phyloP scores from a whole-genome alignment of 2,329 filamentous ascomycete species.

The Corynespora cassiicola region DNA sequence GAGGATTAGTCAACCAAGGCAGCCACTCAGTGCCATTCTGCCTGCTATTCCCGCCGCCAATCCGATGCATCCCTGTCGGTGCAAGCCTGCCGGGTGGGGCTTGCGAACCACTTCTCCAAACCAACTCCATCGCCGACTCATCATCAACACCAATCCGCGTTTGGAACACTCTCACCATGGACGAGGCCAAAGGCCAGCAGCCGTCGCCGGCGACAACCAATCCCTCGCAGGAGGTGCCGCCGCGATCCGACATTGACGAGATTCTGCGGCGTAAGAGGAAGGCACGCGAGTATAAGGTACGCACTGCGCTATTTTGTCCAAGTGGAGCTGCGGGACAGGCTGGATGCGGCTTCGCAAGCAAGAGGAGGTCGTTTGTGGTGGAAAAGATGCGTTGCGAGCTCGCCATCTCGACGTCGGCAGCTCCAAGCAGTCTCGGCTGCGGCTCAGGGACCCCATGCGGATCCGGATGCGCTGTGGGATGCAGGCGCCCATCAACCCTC shows the following conservation, averaged over 20 bases:
- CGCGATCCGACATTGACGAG: constrained; percentile 56
- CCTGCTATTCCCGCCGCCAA: constrained; percentile 16
- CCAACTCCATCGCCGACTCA: constrained; percentile 12
- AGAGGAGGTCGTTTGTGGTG: too few relatives aligned
- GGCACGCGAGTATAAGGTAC: constrained; percentile 57
- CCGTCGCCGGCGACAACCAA: constrained; percentile 24
- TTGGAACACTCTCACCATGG: constrained; percentile 27
- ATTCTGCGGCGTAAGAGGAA: constrained; percentile 58
- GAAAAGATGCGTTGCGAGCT: too few relatives aligned
- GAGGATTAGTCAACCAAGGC: too few relatives aligned
- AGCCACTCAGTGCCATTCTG: too few relatives aligned
- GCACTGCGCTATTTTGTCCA: constrained; percentile 10
- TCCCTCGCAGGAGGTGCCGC: constrained; percentile 42
- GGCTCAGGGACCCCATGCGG: too few relatives aligned
- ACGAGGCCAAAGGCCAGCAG: constrained; percentile 33
- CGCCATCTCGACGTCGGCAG: too few relatives aligned
- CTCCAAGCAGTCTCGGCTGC: too few relatives aligned
- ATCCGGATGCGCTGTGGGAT: too few relatives aligned
- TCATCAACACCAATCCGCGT: background rate
- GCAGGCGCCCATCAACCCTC: background rate
- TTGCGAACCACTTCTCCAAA: constrained; percentile 10
- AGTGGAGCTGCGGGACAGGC: too few relatives aligned
- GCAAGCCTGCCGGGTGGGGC: constrained; percentile 16
- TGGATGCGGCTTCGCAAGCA: too few relatives aligned
- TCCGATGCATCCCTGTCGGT: constrained; percentile 9